These are phyloP conservation scores for Juncus inflexus DNA, from an alignment of 176 grass and related monocot species.

Conservation along the genomic window DNA sequence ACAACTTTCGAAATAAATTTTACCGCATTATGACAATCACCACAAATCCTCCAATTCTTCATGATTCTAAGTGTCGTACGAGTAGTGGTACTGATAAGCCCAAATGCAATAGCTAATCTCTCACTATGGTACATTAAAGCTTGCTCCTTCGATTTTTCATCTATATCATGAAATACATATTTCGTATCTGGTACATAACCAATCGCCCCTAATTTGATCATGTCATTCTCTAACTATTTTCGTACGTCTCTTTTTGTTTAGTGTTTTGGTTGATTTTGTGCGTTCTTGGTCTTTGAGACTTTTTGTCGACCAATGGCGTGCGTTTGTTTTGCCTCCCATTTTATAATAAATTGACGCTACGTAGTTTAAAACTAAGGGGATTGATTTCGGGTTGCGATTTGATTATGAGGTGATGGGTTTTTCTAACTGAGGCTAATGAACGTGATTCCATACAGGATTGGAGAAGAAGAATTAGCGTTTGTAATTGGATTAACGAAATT, in stretches of 20 bases:
- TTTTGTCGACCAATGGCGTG: constrained; percentile 39
- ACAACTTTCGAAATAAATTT: constrained; percentile 86
- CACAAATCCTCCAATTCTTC: constrained; percentile 91
- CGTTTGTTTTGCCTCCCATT: constrained; percentile 45
- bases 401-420: constrained; percentile 39
- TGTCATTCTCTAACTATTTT: constrained; percentile 65
- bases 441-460: constrained; percentile 35
- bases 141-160: constrained; percentile 65
- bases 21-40: constrained; percentile 81
- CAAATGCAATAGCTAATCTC: constrained; percentile 76
- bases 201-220: constrained; percentile 50
- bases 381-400: constrained; percentile 5
- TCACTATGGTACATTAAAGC: constrained; percentile 96
- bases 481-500: constrained; percentile 5
- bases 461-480: constrained; percentile 32
- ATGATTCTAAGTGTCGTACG: constrained; percentile 70
- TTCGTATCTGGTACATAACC: constrained; percentile 83
- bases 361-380: constrained; percentile 21
- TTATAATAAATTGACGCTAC: constrained; percentile 59
- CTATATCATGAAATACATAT: constrained; percentile 68
- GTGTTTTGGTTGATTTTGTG: constrained; percentile 5
- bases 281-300: not conserved
- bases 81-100: constrained; percentile 60
- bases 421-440: constrained; percentile 42
- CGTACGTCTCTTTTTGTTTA: constrained; percentile 62